A percentile compares a stretch with the other conserved stretches of the same genome.
These are phyloP conservation scores for Rubroboletus satanas DNA, from an alignment of 768 basidiomycete genomes.

Conservation along the genomic window DNA sequence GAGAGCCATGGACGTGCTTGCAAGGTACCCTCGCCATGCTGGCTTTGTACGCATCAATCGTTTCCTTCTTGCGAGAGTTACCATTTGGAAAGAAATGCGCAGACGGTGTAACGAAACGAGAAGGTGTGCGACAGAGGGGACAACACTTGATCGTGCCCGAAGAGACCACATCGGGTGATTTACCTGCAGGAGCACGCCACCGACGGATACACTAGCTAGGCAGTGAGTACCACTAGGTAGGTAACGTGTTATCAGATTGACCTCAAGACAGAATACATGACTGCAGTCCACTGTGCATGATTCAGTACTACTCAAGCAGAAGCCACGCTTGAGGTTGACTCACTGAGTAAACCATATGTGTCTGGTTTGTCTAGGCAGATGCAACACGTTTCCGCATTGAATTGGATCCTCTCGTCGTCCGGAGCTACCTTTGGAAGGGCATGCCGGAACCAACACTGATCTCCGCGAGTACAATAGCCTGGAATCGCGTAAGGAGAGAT, in stretches of 20 bases:
- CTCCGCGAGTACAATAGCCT: slow-evolving; percentile 73
- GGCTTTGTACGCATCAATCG: slow-evolving; percentile 57
- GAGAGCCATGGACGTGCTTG: slow-evolving; percentile 40
- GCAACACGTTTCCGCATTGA: slow-evolving; percentile 53
- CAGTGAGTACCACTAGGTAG: slow-evolving; percentile 4
- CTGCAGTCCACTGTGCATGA: slow-evolving; percentile 56
- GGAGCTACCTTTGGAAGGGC: slow-evolving; percentile 23
- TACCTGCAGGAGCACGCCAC: slow-evolving; percentile 66
- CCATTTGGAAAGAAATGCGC: slow-evolving; percentile 60
- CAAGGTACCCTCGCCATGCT: slow-evolving; percentile 73
- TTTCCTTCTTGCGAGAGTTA: slow-evolving; percentile 47
- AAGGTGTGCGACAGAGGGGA: slow-evolving; percentile 67
- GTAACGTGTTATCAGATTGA: slow-evolving; percentile 30
- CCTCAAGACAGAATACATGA: slow-evolving; percentile 74
- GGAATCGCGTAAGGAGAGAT: neutral
- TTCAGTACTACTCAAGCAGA: slow-evolving; percentile 5
- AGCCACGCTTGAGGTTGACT: slow-evolving; percentile 9
- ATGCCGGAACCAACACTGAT: slow-evolving; percentile 75
- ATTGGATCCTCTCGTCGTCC: slow-evolving; percentile 23
- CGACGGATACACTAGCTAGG: slow-evolving; percentile 63
- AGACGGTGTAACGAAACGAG: slow-evolving; percentile 70
- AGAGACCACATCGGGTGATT: slow-evolving; percentile 45
- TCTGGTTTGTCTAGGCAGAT: slow-evolving; percentile 74
- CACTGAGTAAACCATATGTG: slow-evolving; percentile 67
- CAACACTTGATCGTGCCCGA: slow-evolving; percentile 71